These are phyloP conservation scores for Fusarium chaquense DNA, from an alignment of 2,329 filamentous ascomycete genomes.

Conservation along the genomic window DNA sequence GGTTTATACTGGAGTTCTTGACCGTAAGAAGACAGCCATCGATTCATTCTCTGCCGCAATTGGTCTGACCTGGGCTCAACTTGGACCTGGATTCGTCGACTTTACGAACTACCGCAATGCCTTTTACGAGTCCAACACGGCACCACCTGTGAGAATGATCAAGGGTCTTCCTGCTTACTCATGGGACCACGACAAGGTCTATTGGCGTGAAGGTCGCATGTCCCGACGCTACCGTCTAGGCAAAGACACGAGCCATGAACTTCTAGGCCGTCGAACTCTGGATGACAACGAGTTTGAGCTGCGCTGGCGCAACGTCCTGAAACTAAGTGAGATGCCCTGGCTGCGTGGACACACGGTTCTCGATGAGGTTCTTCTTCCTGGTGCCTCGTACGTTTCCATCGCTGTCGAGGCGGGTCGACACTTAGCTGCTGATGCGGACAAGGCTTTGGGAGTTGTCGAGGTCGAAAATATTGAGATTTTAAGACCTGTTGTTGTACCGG, in stretches of 20 bases:
- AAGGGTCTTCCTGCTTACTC: background rate
- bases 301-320: slow-evolving; percentile 3
- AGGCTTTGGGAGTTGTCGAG: background rate
- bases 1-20: background rate
- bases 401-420: background rate
- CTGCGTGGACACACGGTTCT: background rate
- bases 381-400: slow-evolving; percentile 1
- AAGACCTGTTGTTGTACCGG: background rate
- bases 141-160: background rate
- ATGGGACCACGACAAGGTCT: background rate
- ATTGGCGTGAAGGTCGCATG: background rate
- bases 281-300: background rate
- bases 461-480: slow-evolving; percentile 1
- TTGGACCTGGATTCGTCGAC: background rate
- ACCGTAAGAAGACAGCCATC: background rate
- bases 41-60: background rate
- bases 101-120: background rate
- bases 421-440: background rate
- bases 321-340: background rate
- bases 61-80: background rate
- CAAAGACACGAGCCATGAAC: background rate
- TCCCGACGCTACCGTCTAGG: background rate
- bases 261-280: background rate
- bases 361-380: background rate
- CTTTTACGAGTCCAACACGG: background rate